phyloP scores from a whole-genome alignment of 2,329 filamentous ascomycete species.

The Myrmaecium sp. region DNA sequence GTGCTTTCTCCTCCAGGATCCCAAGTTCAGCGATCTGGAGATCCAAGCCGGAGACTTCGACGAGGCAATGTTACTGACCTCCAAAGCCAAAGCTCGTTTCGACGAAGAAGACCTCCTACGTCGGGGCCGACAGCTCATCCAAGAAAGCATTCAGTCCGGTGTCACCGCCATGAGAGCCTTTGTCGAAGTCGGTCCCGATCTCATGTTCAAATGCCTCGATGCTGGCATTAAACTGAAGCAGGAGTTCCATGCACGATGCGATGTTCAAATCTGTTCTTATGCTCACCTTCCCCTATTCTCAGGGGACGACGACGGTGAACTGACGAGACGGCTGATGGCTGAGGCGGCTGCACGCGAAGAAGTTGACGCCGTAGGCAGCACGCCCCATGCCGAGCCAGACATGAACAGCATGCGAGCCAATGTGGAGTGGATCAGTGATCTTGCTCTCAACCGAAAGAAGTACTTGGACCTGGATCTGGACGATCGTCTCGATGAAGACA shows the following conservation, averaged over 20 bases:
- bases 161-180: slow-evolving; percentile 56
- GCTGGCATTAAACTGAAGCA: slow-evolving; percentile 40
- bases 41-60: slow-evolving; percentile 44
- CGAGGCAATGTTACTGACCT: slow-evolving; percentile 45
- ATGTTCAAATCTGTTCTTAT: slow-evolving; percentile 53
- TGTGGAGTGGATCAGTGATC: slow-evolving; percentile 44
- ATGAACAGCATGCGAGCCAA: slow-evolving; percentile 34
- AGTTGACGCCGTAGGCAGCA: slow-evolving; percentile 47
- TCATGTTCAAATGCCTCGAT: slow-evolving; percentile 39
- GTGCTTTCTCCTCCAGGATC: slow-evolving; percentile 41
- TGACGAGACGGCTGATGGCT: slow-evolving; percentile 35
- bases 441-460: slow-evolving; percentile 32
- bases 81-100: slow-evolving; percentile 46
- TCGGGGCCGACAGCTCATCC: slow-evolving; percentile 47
- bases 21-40: slow-evolving; percentile 42
- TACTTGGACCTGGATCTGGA: slow-evolving; percentile 58
- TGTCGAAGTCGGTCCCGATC: slow-evolving; percentile 51
- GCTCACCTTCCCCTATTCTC: slow-evolving; percentile 54
- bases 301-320: slow-evolving; percentile 28
- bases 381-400: slow-evolving; percentile 50
- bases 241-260: slow-evolving; percentile 34
- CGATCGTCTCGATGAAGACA: slow-evolving; percentile 41
- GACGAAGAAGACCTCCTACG: slow-evolving; percentile 43
- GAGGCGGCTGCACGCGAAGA: slow-evolving; percentile 23
- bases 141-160: slow-evolving; percentile 45